phyloP scores from a whole-genome alignment of 129 eudicot genomes.

The Tagetes erecta region DNA sequence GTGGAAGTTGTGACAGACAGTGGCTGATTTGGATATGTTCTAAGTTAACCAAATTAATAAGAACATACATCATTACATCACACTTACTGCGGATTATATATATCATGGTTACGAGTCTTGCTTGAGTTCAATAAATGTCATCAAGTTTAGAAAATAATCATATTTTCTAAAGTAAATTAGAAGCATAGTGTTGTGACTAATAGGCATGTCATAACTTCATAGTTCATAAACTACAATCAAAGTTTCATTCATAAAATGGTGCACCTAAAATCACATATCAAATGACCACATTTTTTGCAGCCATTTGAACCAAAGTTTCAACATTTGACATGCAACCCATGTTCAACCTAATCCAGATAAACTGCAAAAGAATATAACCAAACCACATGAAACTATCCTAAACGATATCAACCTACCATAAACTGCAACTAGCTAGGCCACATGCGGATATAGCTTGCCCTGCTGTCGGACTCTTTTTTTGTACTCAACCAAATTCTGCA shows the following conservation, averaged over 20 bases:
- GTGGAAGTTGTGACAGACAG: too few species aligned
- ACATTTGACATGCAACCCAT: not conserved
- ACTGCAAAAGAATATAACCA: not conserved
- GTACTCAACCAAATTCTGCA: slow-evolving; percentile 67
- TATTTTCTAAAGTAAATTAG: too few species aligned
- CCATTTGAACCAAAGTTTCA: not conserved
- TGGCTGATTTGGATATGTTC: not conserved
- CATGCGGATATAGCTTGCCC: slow-evolving; percentile 66
- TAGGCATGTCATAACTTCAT: not conserved
- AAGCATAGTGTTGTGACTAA: too few species aligned
- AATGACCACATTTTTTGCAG: not conserved
- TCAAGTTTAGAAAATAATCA: too few species aligned
- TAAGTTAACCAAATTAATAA: not conserved
- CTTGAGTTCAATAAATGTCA: too few species aligned
- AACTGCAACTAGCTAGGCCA: slow-evolving; percentile 44
- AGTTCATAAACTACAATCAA: not conserved
- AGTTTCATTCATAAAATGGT: not conserved
- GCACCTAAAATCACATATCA: not conserved
- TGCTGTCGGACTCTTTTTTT: slow-evolving; percentile 74
- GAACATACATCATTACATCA: too few species aligned
- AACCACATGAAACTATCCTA: not conserved
- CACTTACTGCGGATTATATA: too few species aligned
- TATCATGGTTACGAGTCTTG: too few species aligned
- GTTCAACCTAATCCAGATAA: not conserved
- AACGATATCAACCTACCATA: not conserved